Base-by-base conservation (phyloP, 345 rosid species). In the Syzygium aqueum region DNA sequence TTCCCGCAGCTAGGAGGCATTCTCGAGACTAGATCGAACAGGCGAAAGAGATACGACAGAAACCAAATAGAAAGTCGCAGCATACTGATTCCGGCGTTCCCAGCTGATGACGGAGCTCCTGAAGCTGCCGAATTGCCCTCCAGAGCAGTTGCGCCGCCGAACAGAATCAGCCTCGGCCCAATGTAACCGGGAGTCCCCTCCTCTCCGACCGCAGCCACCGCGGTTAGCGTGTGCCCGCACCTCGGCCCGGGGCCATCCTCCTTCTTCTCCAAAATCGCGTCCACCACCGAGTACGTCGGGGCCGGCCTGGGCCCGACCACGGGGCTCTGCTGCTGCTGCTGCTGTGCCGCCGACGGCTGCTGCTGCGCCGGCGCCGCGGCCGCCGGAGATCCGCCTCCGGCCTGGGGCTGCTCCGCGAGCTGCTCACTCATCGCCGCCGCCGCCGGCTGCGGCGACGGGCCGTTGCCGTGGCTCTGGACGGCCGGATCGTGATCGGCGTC, bases 231-330 rank as follows among this genome's bases (percentile, higher is more conserved):
- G 88, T 97, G 99, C n/a, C 99, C 99, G 77, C 99, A 97, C 90
- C 99, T 90, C 15, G 99, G 99, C 8, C 99, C 99, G 5, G 99
- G 98, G 6, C 99, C 99, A 61, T 97, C 99, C 89, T 97, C 99
- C 87, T 95, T 95, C 91, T 97, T 97, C 92, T 97, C 99, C 19
- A 96, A 63, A 86, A 94, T 88, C 56, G 98, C 99, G 93, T 95
- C 93, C 87, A 97, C 99, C 67, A 93, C 96, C 85, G 98, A 92
- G 86, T 95, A 97, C 84, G 94, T 91, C 27, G 99, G 99, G 54
- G 99, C 99, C 27, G 95, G 95, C 90, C 98, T 92, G 53, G 99
- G 99, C 56, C 98, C 99, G 43, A 90, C 95, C 88, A 95, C 95
- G 25, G 94, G 89, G 67, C 92, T 86, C 88, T 88, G 92, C 90